Evolutionary conservation across 306 rosid genomes (phyloP), one percentile per base, ranked within the genome.

Genomic region (Pyrus betulifolia): DNA sequence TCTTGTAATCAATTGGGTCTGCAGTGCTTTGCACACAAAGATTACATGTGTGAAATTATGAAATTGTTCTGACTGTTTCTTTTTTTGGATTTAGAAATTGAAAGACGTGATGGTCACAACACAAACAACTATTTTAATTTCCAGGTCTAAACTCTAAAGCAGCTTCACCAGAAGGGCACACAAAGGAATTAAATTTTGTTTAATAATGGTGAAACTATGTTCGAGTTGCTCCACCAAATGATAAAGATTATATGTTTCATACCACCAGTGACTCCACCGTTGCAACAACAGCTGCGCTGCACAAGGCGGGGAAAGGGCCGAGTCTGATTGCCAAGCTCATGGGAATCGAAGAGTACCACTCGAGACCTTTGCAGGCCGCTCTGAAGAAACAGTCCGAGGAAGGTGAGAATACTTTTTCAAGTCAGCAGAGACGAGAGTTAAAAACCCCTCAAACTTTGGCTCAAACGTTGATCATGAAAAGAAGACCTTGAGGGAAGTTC

Each of bases 401-500:
- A 6, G 9, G 42, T 38, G 42, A 38, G 10, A 38, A 38, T 7
- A 38, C 10, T 38, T 2, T 38, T 38, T 38, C 42, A 38, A 7
- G 42, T 38, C 10, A 38, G 9, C 42, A 7, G 42, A 38, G 10
- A 38, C 42, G 10, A 38, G 84, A 81, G 80, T 77, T 35, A 85
- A 76, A 64, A 85, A 69, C 84, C 72, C 81, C 35, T 71, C 75
- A 67, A 69, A 73, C 74, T 76, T 35, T 30, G 40, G 19, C 35
- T 40, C 83, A 76, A 87, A 74, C 72, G 85, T 58, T 45, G 87
- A 82, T 85, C 79, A 55, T 1, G 88, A 86, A 79, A 78, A 72
- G 35, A 84, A 78, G 79, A 90, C 89, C 10, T 74, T 92, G 78
- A 91, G 78, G 84, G 96, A 96, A 84, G 83, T 88, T 79, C 96